These are phyloP conservation scores for Daldinia sp. DNA, from an alignment of 2,329 filamentous ascomycete species.

Conservation along the genomic window DNA sequence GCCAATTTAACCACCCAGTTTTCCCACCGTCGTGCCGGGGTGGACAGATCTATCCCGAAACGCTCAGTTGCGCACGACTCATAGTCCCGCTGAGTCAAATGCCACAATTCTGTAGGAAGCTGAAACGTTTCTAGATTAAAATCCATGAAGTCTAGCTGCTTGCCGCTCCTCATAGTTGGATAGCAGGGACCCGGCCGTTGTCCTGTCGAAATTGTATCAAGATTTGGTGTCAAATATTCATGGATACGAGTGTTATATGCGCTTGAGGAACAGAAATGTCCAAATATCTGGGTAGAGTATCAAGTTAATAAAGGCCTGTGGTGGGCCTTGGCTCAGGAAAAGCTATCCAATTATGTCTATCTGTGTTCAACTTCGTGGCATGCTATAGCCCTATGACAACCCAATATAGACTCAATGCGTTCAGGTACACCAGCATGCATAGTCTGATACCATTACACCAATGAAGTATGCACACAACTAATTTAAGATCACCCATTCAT, in stretches of 20 bases:
- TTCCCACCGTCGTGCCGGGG: conserved; percentile 26
- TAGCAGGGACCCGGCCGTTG: neutral
- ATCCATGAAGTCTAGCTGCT: neutral
- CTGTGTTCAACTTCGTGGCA: conserved; percentile 3
- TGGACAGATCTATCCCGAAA: conserved; percentile 25
- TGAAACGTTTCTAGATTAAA: conserved; percentile 2
- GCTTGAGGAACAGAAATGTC: neutral
- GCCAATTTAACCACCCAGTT: conserved; percentile 31
- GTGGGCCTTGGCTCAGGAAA: neutral
- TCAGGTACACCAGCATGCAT: conserved; percentile 9
- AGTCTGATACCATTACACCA: neutral
- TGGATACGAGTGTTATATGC: too few species aligned
- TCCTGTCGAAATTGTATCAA: too few species aligned
- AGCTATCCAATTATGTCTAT: neutral
- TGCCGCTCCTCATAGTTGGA: conserved; percentile 9
- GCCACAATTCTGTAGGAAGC: conserved; percentile 13
- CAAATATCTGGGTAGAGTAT: neutral
- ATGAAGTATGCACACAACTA: neutral
- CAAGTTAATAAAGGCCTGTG: neutral
- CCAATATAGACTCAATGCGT: neutral
- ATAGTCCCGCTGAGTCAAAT: conserved; percentile 10
- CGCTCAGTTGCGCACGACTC: neutral
- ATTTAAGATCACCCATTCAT: neutral
- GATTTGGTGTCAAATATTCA: neutral
- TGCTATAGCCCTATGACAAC: neutral